phyloP scores from a whole-genome alignment of 2,329 filamentous ascomycete genomes.

The Curvularia sp. region DNA sequence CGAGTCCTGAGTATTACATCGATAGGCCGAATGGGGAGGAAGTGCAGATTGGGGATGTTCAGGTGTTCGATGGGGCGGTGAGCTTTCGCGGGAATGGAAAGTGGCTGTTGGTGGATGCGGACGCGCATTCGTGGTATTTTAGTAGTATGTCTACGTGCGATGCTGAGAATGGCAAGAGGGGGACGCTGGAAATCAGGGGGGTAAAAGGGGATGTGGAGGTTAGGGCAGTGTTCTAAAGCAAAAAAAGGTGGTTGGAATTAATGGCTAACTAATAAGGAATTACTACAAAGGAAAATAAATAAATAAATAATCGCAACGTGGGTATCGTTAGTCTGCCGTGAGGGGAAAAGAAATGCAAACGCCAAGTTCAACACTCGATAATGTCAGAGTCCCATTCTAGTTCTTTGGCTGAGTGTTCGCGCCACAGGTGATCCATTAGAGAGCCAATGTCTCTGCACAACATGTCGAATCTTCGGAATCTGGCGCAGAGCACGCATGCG shows the following conservation, averaged over 20 bases:
- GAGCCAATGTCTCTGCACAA: conserved; percentile 32
- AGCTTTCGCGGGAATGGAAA: conserved; percentile 43
- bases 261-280: background rate
- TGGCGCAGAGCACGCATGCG: conserved; percentile 43
- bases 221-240: conserved; percentile 21
- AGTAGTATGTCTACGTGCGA: conserved; percentile 31
- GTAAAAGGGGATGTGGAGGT: conserved; percentile 22
- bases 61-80: conserved; percentile 29
- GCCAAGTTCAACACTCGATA: conserved; percentile 19
- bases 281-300: background rate
- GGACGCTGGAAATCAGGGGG: conserved; percentile 15
- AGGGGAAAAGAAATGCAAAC: background rate
- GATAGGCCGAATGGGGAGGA: conserved; percentile 28
- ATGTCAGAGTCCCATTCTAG: conserved; percentile 40
- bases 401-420: conserved; percentile 40
- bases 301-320: background rate
- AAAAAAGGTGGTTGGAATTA: background rate
- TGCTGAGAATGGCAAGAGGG: conserved; percentile 22
- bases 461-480: conserved; percentile 37
- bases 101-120: conserved; percentile 39
- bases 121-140: conserved; percentile 51
- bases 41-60: conserved; percentile 34
- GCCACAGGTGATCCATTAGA: conserved; percentile 48
- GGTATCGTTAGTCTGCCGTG: background rate
- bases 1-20: conserved; percentile 71